A percentile compares a stretch with the other conserved stretches of the same genome.
Evolutionary conservation across 208 protist species (phyloP).

Genomic region (Angomonas ambiguus): DNA sequence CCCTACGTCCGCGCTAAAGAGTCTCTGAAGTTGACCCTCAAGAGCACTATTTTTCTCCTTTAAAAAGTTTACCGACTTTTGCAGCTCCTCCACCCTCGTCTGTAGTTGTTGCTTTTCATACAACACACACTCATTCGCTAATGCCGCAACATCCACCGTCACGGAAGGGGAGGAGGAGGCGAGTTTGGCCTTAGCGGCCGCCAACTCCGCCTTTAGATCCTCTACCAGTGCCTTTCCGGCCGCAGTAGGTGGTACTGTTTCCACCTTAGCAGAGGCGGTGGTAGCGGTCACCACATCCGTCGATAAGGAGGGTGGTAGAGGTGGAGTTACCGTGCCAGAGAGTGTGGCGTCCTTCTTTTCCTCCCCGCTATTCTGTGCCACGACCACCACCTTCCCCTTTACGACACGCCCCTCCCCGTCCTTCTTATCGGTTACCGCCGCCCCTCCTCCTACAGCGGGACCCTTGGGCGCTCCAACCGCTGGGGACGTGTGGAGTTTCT

Average conservation of each 20-base stretch:
- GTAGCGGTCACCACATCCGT: neutral
- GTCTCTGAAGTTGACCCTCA: slow-evolving; percentile 67
- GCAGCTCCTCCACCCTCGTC: slow-evolving; percentile 7
- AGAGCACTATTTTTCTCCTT: slow-evolving; percentile 47
- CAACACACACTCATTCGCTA: neutral
- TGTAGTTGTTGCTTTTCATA: slow-evolving; percentile 33
- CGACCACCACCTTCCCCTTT: neutral
- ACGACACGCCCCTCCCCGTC: neutral
- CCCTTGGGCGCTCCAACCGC: slow-evolving; percentile 7
- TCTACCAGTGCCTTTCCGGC: neutral
- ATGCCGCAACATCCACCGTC: neutral
- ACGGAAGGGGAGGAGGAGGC: neutral
- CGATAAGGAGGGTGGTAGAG: too few species aligned
- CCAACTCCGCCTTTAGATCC: neutral
- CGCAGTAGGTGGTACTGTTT: neutral
- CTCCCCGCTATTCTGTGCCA: too few species aligned
- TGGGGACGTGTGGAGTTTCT: neutral
- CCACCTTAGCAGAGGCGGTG: neutral
- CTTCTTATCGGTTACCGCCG: neutral
- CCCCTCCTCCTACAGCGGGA: too few species aligned
- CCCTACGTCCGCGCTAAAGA: slow-evolving; percentile 13
- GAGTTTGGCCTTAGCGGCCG: neutral
- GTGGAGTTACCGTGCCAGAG: too few species aligned
- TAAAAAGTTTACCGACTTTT: slow-evolving; percentile 37
- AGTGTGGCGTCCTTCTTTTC: neutral